Percentiles rank a stretch among this genome's conserved stretches.
phyloP scores from a whole-genome alignment of 225 moss, liverwort and hornwort species.

The Ulota crispa region DNA sequence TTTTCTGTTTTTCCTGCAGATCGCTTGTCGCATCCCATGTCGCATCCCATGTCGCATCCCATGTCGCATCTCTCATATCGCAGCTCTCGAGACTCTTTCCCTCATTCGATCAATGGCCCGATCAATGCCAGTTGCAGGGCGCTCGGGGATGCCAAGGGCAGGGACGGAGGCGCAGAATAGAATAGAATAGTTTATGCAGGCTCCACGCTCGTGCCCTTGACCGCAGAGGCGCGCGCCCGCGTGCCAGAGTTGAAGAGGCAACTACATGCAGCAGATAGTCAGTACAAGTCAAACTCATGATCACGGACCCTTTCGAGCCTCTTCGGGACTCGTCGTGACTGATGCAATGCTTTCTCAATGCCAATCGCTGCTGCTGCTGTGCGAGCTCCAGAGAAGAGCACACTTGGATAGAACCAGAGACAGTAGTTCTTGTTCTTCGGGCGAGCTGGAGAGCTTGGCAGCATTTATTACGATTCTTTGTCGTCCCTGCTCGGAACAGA shows the following conservation, averaged over 20 bases:
- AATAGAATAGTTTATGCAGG: neutral
- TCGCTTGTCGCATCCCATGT: neutral
- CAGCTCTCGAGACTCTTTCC: neutral
- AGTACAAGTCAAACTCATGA: neutral
- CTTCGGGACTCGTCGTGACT: neutral
- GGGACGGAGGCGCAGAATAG: neutral
- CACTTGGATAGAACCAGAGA: neutral
- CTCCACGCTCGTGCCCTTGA: slow-evolving; percentile 9
- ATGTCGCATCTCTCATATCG: neutral
- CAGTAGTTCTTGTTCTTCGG: neutral
- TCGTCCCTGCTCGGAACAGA: neutral
- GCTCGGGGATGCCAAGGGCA: neutral
- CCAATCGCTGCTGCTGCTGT: neutral
- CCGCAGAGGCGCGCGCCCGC: neutral
- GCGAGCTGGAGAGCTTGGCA: neutral
- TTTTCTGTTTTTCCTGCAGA: neutral
- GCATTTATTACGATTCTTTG: slow-evolving; percentile 18
- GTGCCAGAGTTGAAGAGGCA: neutral
- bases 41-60: too few species aligned
- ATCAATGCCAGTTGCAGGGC: neutral
- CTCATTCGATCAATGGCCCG: neutral
- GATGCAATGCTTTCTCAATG: neutral
- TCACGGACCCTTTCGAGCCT: neutral
- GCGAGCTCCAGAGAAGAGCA: neutral
- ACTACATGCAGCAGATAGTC: neutral